Base-by-base conservation (phyloP, 1,284 basidiomycete species). In the Mycena sp. region DNA sequence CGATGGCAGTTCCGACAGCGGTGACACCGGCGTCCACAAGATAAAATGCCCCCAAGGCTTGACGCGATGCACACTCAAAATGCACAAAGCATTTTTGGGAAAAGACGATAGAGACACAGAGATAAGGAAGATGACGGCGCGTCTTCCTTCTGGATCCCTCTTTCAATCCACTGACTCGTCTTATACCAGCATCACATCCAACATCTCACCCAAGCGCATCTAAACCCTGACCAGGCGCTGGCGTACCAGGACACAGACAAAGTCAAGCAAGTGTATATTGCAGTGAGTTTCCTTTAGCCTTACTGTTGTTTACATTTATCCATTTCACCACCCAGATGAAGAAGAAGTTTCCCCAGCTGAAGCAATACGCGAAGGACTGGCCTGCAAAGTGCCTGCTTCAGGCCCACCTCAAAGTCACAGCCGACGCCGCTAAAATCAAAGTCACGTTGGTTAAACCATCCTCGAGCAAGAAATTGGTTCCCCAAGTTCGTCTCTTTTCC, bases 351-450 rank as follows among this genome's bases (percentile, higher is more conserved):
- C 62, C 62, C 5, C 8, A 52, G 8, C 62, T 63, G 13, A 54
- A 39, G 48, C 30, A 30, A n/a, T 63, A 63, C 34, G 34, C 62
- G 11, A 7, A 52, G 8, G 38, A 50, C 34, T 63, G 62, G 62
- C 62, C 62, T 34, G 48, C 34, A n/a, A 52, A 39, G 62, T 63
- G 62, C 37, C 11, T 63, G 0, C 48, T 63, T 63, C 46, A 50
- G n/a, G 62, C 62, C 8, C 62, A 63, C 62, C 62, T 63, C 62
- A 63, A 63, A 54, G 48, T 54, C 37, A 63, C 62, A 8, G 46
- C 3, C 10, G 18, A 25, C 22, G 60, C 44, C 22, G n/a, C 60
- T 5, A 48, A 48, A 20, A 46, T 3, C 25, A 25, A 34, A 25
- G 44, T 11, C 22, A n/a, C 34, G 44, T 7, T 13, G 34, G 60